phyloP scores from a whole-genome alignment of 2,329 filamentous ascomycete genomes.

The Pseudopithomyces chartarum region DNA sequence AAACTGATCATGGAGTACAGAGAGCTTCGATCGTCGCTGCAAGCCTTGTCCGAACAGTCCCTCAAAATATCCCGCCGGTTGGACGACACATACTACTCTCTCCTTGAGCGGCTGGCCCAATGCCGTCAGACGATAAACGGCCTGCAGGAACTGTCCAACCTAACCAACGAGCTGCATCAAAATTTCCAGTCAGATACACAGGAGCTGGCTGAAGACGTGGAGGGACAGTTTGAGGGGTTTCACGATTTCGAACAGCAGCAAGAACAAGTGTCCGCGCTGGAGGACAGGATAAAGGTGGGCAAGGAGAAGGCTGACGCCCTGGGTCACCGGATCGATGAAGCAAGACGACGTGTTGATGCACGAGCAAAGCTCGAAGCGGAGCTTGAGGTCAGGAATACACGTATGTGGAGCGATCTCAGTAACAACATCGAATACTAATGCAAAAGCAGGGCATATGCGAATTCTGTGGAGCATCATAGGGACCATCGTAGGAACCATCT shows the following conservation, averaged over 20 bases:
- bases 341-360: conserved; percentile 66
- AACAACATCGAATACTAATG: conserved; percentile 16
- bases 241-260: conserved; percentile 70
- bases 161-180: conserved; percentile 62
- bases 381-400: conserved; percentile 67
- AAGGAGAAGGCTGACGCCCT: conserved; percentile 65
- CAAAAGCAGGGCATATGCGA: conserved; percentile 57
- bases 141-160: conserved; percentile 69
- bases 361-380: conserved; percentile 71
- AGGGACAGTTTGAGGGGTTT: conserved; percentile 64
- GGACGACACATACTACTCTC: conserved; percentile 75
- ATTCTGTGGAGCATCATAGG: conserved; percentile 65
- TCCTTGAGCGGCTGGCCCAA: conserved; percentile 69
- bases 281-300: conserved; percentile 64
- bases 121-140: conserved; percentile 68
- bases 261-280: conserved; percentile 64
- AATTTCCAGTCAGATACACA: conserved; percentile 65
- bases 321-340: conserved; percentile 66
- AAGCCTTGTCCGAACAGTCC: conserved; percentile 62
- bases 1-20: conserved; percentile 30
- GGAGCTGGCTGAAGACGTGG: conserved; percentile 65
- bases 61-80: conserved; percentile 67
- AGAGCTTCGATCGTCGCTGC: conserved; percentile 48
- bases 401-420: conserved; percentile 23
- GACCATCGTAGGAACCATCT: conserved; percentile 51